These are phyloP conservation scores for Chaetomiaceae sp. DNA, from an alignment of 2,329 filamentous ascomycete genomes.

Conservation along the genomic window DNA sequence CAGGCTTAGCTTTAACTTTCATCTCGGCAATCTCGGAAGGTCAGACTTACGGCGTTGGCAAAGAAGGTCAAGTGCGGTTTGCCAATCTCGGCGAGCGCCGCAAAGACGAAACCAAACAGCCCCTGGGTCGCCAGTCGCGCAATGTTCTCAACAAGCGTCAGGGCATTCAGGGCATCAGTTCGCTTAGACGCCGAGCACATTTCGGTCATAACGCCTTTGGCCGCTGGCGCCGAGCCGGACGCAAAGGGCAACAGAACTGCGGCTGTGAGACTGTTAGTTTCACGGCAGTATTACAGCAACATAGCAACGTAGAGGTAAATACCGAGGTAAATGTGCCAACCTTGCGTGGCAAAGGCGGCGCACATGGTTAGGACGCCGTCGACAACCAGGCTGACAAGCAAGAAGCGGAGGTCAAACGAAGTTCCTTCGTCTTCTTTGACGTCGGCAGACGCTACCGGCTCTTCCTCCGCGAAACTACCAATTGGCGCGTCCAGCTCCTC, in stretches of 20 bases:
- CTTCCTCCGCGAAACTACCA: slow-evolving; percentile 37
- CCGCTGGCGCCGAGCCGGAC: slow-evolving; percentile 61
- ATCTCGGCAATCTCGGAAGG: background rate
- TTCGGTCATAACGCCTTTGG: slow-evolving; percentile 67
- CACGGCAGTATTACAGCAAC: background rate
- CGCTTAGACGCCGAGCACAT: slow-evolving; percentile 59
- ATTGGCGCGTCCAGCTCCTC: slow-evolving; percentile 37
- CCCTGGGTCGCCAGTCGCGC: slow-evolving; percentile 58
- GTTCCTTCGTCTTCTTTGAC: slow-evolving; percentile 42
- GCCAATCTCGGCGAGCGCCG: slow-evolving; percentile 54
- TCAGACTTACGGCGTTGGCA: slow-evolving; percentile 54
- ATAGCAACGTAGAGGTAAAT: slow-evolving; percentile 15
- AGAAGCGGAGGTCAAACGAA: slow-evolving; percentile 61
- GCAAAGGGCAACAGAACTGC: slow-evolving; percentile 61
- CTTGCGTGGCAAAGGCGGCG: slow-evolving; percentile 53
- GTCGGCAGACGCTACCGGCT: slow-evolving; percentile 34
- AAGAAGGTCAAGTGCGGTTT: slow-evolving; percentile 59
- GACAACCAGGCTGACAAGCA: slow-evolving; percentile 57
- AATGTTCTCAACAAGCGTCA: slow-evolving; percentile 65
- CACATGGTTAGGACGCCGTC: slow-evolving; percentile 60
- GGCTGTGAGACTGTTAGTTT: slow-evolving; percentile 31
- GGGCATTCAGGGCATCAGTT: slow-evolving; percentile 60
- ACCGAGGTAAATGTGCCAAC: slow-evolving; percentile 64
- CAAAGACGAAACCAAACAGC: slow-evolving; percentile 62
- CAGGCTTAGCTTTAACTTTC: background rate